Evolutionary conservation across 2,329 filamentous ascomycete genomes (phyloP), one percentile per base, ranked within the genome.

Genomic region (Ophiocordyceps robertsii): DNA sequence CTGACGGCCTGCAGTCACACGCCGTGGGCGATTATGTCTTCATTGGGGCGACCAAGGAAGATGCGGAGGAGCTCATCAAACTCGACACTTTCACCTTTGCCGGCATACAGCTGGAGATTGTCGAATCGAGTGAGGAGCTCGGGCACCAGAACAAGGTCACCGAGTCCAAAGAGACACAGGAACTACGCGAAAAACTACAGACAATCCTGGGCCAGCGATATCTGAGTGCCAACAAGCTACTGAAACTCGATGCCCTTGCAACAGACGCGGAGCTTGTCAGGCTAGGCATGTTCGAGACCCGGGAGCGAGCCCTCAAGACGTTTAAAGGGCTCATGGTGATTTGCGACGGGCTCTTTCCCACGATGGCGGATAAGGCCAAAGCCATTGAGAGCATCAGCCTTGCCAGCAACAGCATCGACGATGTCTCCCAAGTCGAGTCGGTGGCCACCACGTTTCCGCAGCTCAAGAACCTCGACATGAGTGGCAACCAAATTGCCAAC

Each of bases 281-380:
- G 36, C 79, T 88, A 61, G 84, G 84, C 32, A 83, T 90, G 54
- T 88, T 94, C 57, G 74, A 78, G 47, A 77, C 68, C 45, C 75
- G 73, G 45, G 77, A 81, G 4, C 80, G 80, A 1, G 79, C 84
- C 38, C 75, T 83, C 48, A 98, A 95, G 60, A 84, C 95, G 47
- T 95, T 96, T 64, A 85, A 84, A 41, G 90, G 85, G 1, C 70
- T 96, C 47, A 94, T 96, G 84, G 79, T 77, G 45, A 80, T 95
- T 38, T 88, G 85, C 58, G 80, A 93, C 42, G 68, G 77, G 46
- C 73, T 82, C 16, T 94, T 95, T 66, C 80, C 82, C 50, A 80
- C 74, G 2, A 57, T 73, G 12, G 70, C 81, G 46, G 80, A 82
- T 40, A 89, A 89, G 59, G 75, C 79, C 40, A 81, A 88, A 38